Base-by-base conservation (phyloP, 345 rosid species). In the Linum lewisii region DNA sequence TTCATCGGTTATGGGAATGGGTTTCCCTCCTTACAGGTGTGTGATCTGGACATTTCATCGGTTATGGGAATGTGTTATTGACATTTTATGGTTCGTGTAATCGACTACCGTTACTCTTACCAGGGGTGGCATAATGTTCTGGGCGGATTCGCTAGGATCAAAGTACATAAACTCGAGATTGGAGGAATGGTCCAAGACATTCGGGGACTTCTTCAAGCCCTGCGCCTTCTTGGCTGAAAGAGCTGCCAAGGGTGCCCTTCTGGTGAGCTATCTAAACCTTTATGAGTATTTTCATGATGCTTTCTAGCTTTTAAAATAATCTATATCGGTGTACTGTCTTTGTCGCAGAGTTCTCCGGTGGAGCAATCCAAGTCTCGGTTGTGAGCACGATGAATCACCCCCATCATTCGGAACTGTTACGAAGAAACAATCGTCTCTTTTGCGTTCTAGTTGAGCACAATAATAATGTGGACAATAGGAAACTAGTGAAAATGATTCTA, bases 161-260 rank as follows among this genome's bases (percentile, higher is more conserved):
- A 89, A 82, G 61, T 82, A 86, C 69, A 77, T 89, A 9, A 60
- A 69, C 70, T 79, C 90, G 24, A 85, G 75, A 75, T 73, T 93
- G 76, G 81, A 83, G 60, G 87, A 87, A 57, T 93, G 99, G 99
- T 73, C 91, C 1, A 85, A 78, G 62, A 8, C 61, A 54, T 84
- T 89, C 24, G 99, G 97, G 21, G 94, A 70, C 9, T 89, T 93
- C 81, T 93, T 89, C 83, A 82, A 85, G 78, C 99, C 99, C 61
- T 89, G 97, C 60, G 70, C 88, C 37, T 89, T 83, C 77, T 75
- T 93, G 74, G 87, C 88, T 57, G 90, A 84, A 67, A 71, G 89
- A 78, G 97, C 82, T 60, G 59, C 76, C 44, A 70, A 85, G 86
- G 60, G 80, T 81, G 63, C 74, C 53, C 66, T 76, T 69, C 78